These are phyloP conservation scores for Canna indica DNA, from an alignment of 176 grass and related monocot genomes.

Conservation along the genomic window DNA sequence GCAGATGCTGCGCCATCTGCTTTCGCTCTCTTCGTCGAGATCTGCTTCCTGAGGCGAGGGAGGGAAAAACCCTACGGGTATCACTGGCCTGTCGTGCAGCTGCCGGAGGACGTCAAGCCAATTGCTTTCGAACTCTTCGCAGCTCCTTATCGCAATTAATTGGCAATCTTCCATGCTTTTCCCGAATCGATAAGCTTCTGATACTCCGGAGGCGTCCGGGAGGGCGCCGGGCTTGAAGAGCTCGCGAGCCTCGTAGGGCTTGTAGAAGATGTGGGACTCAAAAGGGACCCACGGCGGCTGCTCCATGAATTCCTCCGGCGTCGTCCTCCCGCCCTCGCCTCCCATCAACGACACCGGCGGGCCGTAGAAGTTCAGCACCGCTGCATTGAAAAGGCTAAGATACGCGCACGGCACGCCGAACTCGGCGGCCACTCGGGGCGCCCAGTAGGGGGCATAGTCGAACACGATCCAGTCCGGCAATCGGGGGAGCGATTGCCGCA, in stretches of 20 bases:
- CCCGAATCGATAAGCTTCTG: slow-evolving; percentile 32
- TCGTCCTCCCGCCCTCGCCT: slow-evolving; percentile 1
- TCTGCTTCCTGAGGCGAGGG: slow-evolving; percentile 13
- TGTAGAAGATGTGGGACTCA: slow-evolving; percentile 27
- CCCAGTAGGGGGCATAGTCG: slow-evolving; percentile 49
- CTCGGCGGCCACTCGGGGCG: slow-evolving; percentile 23
- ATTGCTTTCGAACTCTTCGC: slow-evolving; percentile 22
- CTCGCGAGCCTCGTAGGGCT: slow-evolving; percentile 35
- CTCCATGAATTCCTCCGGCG: slow-evolving; percentile 21
- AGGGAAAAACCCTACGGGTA: slow-evolving; percentile 37
- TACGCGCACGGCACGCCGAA: slow-evolving; percentile 44
- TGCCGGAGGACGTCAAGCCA: slow-evolving; percentile 32
- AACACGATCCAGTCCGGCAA: slow-evolving; percentile 45
- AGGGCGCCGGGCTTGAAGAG: slow-evolving; percentile 1
- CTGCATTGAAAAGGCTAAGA: slow-evolving; percentile 27
- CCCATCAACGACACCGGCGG: slow-evolving; percentile 6
- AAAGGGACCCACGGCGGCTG: slow-evolving; percentile 38
- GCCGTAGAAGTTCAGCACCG: slow-evolving; percentile 27
- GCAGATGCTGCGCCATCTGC: slow-evolving; percentile 3
- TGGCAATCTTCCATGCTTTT: slow-evolving; percentile 30
- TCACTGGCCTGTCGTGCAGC: slow-evolving; percentile 35
- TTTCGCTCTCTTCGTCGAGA: background rate
- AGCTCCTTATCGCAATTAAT: slow-evolving; percentile 39
- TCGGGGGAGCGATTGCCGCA: background rate
- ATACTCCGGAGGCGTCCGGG: slow-evolving; percentile 33